Conservation (phyloP, 2,329 filamentous ascomycete species). For the Ceratocystis harringtonii region DNA sequence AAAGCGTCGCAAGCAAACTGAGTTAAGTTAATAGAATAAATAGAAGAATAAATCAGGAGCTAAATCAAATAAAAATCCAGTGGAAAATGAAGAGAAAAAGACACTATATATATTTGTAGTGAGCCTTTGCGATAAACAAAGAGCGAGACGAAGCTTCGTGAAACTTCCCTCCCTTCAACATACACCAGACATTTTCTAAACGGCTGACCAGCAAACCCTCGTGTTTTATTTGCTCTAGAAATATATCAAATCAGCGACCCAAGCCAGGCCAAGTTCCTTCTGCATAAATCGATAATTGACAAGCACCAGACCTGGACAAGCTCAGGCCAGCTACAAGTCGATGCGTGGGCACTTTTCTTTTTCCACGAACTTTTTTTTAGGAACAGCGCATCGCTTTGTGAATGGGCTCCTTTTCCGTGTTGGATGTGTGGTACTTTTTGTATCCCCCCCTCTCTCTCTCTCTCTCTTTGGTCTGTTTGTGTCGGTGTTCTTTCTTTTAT, state of each 20-base stretch:
- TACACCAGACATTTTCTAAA: neutral
- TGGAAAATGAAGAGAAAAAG: too few relatives aligned
- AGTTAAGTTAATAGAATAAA: too few relatives aligned
- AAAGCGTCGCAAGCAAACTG: too few relatives aligned
- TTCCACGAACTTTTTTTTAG: neutral
- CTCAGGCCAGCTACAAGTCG: neutral
- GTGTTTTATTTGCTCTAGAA: neutral
- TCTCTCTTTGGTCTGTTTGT: neutral
- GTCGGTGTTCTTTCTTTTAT: too few relatives aligned
- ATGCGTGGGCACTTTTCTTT: neutral
- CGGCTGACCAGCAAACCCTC: neutral
- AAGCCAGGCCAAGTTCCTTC: neutral
- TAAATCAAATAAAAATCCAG: too few relatives aligned
- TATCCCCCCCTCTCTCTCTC: neutral
- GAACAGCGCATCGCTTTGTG: neutral
- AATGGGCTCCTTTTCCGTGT: neutral
- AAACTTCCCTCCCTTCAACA: neutral
- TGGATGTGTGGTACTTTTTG: neutral
- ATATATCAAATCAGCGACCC: neutral
- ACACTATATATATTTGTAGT: too few relatives aligned
- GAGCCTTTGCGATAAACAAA: too few relatives aligned
- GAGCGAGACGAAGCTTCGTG: neutral
- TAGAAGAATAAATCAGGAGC: too few relatives aligned
- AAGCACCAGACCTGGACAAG: neutral
- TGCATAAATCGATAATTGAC: neutral